Evolutionary conservation across 257 asterid genomes (phyloP).

Genomic region (Gardenia jasminoides): DNA sequence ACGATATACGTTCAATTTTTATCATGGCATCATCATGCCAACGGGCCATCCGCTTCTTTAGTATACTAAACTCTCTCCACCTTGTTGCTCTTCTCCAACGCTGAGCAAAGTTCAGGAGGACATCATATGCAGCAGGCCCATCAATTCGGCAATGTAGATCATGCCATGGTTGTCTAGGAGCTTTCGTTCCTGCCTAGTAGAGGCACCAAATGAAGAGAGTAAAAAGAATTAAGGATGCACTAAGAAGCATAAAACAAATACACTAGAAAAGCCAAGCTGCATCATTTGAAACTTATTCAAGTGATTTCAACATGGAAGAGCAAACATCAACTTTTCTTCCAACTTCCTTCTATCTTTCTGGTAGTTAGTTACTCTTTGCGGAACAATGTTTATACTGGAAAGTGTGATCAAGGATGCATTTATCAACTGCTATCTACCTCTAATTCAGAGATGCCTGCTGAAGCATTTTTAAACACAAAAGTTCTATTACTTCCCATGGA

Average conservation of each 20-base stretch:
- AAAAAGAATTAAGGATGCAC: conserved; percentile 9
- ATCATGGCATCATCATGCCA: conserved; percentile 96
- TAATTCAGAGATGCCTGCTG: not conserved
- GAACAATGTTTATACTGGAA: not conserved
- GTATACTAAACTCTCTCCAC: conserved; percentile 78
- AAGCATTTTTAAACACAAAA: not conserved
- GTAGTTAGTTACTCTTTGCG: not conserved
- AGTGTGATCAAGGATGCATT: too few relatives aligned
- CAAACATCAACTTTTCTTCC: not conserved
- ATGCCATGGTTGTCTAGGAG: conserved; percentile 99
- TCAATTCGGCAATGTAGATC: conserved; percentile 89
- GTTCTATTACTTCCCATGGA: not conserved
- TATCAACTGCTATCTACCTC: not conserved
- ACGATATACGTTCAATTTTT: conserved; percentile 86
- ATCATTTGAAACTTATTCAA: not conserved
- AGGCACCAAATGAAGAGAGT: conserved; percentile 9
- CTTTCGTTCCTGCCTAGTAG: conserved; percentile 66
- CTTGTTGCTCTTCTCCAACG: conserved; percentile 97
- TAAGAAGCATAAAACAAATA: conserved; percentile 4
- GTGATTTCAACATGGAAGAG: not conserved
- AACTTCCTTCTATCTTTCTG: not conserved
- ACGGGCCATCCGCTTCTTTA: conserved; percentile 58
- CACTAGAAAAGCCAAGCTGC: not conserved
- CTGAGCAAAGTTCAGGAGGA: conserved; percentile 90
- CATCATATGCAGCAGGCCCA: conserved; percentile 97